These are phyloP conservation scores for Yarrowia sp. DNA, from an alignment of 805 yeast species.

Conservation along the genomic window DNA sequence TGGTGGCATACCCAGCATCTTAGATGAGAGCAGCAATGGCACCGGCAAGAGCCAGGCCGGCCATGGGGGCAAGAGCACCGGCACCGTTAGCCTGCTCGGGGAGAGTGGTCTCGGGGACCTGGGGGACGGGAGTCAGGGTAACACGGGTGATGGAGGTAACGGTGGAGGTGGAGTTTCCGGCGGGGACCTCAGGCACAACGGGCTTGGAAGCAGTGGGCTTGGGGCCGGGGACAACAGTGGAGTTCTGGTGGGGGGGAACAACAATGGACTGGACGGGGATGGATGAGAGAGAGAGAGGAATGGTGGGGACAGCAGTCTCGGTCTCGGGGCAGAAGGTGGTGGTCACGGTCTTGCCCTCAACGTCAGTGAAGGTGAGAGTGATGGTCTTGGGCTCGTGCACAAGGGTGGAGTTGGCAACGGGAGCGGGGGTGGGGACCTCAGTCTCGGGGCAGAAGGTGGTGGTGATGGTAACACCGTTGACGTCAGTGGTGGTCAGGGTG, in stretches of 20 bases:
- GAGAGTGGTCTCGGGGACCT: slow-evolving; percentile 13
- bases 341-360: slow-evolving; percentile 25
- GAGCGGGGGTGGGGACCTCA: slow-evolving; percentile 19
- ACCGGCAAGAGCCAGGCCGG: slow-evolving; percentile 27
- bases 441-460: slow-evolving; percentile 27
- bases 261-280: slow-evolving; percentile 5
- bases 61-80: slow-evolving; percentile 23
- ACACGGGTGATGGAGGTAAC: slow-evolving; percentile 26
- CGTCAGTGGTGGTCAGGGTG: slow-evolving; percentile 25
- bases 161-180: slow-evolving; percentile 25
- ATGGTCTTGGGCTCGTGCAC: slow-evolving; percentile 19
- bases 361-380: slow-evolving; percentile 22
- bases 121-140: slow-evolving; percentile 23
- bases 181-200: slow-evolving; percentile 22
- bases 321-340: slow-evolving; percentile 27
- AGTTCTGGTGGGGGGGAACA: slow-evolving; percentile 19
- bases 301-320: slow-evolving; percentile 24
- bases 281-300: background rate
- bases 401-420: slow-evolving; percentile 14
- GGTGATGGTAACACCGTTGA: slow-evolving; percentile 25
- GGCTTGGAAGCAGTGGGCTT: slow-evolving; percentile 17
- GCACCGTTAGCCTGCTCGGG: slow-evolving; percentile 27
- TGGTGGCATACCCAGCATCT: background rate
- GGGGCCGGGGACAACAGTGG: slow-evolving; percentile 13
- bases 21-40: slow-evolving; percentile 24